phyloP scores from a whole-genome alignment of 176 grass and related monocot genomes.

The Pontederia paniculata region DNA sequence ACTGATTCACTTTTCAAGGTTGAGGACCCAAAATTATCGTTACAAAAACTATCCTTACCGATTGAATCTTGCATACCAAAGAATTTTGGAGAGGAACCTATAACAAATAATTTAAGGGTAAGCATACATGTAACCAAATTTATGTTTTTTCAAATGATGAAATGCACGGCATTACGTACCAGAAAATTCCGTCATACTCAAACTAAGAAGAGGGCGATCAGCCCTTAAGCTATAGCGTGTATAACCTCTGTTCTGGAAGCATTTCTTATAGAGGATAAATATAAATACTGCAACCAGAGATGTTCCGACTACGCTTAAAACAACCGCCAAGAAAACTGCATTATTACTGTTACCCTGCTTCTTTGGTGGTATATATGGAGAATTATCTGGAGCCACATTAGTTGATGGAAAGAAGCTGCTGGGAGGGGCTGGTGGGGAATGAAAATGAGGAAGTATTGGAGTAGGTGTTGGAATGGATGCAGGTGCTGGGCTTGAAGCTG shows the following conservation, averaged over 20 bases:
- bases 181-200: conserved; percentile 42
- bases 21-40: conserved; percentile 41
- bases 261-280: conserved; percentile 31
- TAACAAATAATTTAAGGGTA: conserved; percentile 2
- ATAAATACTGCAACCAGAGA: conserved; percentile 30
- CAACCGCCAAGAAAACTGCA: conserved; percentile 16
- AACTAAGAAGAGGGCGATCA: conserved; percentile 33
- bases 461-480: too few relatives aligned
- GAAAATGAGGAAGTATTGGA: too few relatives aligned
- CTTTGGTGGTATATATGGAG: conserved; percentile 6
- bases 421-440: too few relatives aligned
- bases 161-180: conserved; percentile 9
- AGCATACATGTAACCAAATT: too few relatives aligned
- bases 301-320: conserved; percentile 22
- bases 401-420: neutral
- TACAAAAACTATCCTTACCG: conserved; percentile 1
- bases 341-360: neutral
- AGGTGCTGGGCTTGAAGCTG: too few relatives aligned
- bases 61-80: conserved; percentile 28
- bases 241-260: conserved; percentile 20
- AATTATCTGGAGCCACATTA: conserved; percentile 9
- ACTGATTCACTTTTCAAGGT: conserved; percentile 29
- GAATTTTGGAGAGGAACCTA: conserved; percentile 40
- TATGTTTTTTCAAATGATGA: too few relatives aligned
- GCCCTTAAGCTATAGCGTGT: conserved; percentile 25